These are phyloP conservation scores for Rubia occidens DNA, from an alignment of 305 asterid genomes.

Conservation along the genomic window DNA sequence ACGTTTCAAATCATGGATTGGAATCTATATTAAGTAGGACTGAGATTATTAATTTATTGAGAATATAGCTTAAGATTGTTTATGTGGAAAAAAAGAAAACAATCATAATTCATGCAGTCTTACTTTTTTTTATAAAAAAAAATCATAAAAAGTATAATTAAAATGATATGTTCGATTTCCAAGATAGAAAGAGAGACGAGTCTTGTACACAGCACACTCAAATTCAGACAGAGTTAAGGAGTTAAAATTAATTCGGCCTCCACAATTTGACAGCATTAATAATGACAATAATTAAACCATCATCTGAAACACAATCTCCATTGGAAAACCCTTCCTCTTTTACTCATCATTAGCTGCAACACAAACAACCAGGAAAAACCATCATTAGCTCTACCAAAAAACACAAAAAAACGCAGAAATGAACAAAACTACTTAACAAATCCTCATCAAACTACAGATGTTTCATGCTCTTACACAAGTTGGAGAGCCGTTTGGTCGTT, in stretches of 20 bases:
- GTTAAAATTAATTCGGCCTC: constrained; percentile 3
- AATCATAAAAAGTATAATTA: too few relatives aligned
- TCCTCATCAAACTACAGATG: background rate
- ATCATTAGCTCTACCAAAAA: background rate
- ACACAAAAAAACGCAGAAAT: background rate
- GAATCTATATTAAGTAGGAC: background rate
- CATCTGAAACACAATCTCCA: background rate
- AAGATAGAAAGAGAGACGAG: background rate
- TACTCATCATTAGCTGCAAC: constrained; percentile 8
- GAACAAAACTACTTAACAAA: background rate
- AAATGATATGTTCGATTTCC: background rate
- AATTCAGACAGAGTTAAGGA: background rate
- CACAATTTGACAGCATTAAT: constrained; percentile 5
- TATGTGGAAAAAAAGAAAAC: too few relatives aligned
- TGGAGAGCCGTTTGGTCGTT: constrained; percentile 67
- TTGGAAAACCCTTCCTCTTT: constrained; percentile 6
- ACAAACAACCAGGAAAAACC: background rate
- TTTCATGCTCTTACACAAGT: constrained; percentile 43
- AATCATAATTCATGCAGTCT: too few relatives aligned
- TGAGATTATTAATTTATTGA: background rate
- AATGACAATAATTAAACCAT: background rate
- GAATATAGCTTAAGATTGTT: too few relatives aligned
- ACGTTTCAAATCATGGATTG: too few relatives aligned
- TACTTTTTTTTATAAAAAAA: too few relatives aligned
- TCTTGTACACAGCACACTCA: background rate